A percentile compares a stretch with the other conserved stretches of the same genome.
These are phyloP conservation scores for Trichomonascaceae sp. DNA, from an alignment of 1,139 yeast genomes.

Conservation along the genomic window DNA sequence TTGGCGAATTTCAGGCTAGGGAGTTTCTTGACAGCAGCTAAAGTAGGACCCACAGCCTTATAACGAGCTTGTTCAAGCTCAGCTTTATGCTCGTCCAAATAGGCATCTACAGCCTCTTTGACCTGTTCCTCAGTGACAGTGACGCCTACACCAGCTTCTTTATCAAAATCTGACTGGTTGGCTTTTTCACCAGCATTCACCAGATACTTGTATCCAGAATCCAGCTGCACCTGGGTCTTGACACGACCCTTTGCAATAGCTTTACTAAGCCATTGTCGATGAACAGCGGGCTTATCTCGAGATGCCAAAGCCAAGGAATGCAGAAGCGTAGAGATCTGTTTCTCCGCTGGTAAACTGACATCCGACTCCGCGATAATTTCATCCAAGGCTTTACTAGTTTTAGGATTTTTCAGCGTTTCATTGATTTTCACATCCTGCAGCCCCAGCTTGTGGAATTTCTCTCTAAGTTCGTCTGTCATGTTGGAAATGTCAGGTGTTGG, in stretches of 20 bases:
- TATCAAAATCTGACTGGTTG: constrained; percentile 46
- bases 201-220: constrained; percentile 77
- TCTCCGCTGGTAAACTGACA: constrained; percentile 29
- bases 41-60: constrained; percentile 62
- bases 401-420: constrained; percentile 78
- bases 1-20: constrained; percentile 87
- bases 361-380: constrained; percentile 43
- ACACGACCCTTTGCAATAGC: constrained; percentile 63
- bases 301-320: constrained; percentile 64
- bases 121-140: constrained; percentile 64
- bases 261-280: constrained; percentile 48
- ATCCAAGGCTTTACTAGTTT: constrained; percentile 65
- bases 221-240: constrained; percentile 63
- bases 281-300: constrained; percentile 25
- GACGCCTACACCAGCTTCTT: constrained; percentile 76
- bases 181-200: constrained; percentile 36
- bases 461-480: constrained; percentile 33
- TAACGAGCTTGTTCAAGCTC: constrained; percentile 69
- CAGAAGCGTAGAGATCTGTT: constrained; percentile 46
- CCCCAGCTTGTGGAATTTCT: constrained; percentile 55
- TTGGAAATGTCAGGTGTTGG: neutral
- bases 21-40: constrained; percentile 69
- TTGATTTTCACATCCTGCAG: constrained; percentile 36
- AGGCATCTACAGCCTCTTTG: constrained; percentile 49
- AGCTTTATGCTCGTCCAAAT: constrained; percentile 51